Percentiles rank a stretch among this genome's conserved stretches.
phyloP scores from a whole-genome alignment of 2,329 filamentous ascomycete species.

The Ceratocystiopsis minuta region DNA sequence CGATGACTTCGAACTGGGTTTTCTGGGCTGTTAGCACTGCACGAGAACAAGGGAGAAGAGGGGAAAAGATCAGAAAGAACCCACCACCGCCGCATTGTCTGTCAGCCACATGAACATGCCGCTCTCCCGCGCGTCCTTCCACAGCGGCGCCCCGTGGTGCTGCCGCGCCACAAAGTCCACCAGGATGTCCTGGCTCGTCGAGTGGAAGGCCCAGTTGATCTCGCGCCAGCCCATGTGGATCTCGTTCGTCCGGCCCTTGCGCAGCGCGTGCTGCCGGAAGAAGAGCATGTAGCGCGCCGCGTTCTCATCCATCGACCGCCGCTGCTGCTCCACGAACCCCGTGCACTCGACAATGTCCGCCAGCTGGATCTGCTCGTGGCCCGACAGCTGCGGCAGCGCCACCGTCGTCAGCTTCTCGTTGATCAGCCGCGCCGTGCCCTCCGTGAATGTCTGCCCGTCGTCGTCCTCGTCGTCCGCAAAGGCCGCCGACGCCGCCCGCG shows the following conservation, averaged over 20 bases:
- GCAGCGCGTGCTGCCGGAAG: conserved; percentile 63
- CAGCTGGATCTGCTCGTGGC: conserved; percentile 71
- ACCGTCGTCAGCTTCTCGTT: conserved; percentile 61
- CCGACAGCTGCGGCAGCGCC: conserved; percentile 62
- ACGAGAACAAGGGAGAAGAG: conserved; percentile 4
- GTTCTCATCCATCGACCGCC: conserved; percentile 79
- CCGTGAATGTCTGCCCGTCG: conserved; percentile 48
- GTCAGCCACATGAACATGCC: conserved; percentile 92
- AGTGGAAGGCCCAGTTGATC: conserved; percentile 74
- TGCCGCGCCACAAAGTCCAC: conserved; percentile 66
- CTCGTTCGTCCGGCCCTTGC: conserved; percentile 45
- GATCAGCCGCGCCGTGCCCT: conserved; percentile 49
- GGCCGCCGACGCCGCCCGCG: conserved; percentile 14
- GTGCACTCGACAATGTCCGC: conserved; percentile 73
- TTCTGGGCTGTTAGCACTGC: conserved; percentile 28
- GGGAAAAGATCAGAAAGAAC: conserved; percentile 11
- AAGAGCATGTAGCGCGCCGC: conserved; percentile 76
- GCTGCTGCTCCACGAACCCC: conserved; percentile 68
- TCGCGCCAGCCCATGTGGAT: conserved; percentile 58
- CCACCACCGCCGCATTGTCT: conserved; percentile 57
- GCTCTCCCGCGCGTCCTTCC: conserved; percentile 70
- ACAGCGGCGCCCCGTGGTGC: conserved; percentile 62
- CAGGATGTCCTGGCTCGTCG: conserved; percentile 73
- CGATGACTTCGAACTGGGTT: conserved; percentile 73
- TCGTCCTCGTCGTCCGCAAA: conserved; percentile 18